Evolutionary conservation across 768 basidiomycete species (phyloP).

Genomic region (Saitozyma sp.): DNA sequence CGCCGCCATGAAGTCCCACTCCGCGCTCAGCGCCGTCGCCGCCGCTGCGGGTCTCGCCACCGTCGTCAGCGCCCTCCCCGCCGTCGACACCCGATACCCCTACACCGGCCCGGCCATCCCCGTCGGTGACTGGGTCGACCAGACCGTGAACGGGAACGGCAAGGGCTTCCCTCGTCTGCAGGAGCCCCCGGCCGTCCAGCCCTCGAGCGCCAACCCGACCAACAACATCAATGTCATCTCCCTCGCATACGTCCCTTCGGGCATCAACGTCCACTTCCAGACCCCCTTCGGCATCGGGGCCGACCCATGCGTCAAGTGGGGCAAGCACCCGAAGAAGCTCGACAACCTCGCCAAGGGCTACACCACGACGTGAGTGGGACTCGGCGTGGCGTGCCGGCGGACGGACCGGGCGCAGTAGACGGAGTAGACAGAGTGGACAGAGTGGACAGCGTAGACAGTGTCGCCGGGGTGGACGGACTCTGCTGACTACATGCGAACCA

Average conservation of each 20-base stretch:
- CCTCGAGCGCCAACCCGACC: slow-evolving; percentile 18
- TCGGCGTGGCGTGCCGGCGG: background rate
- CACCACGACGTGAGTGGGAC: slow-evolving; percentile 12
- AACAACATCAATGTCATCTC: slow-evolving; percentile 34
- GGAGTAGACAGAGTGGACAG: no score
- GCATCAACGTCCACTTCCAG: slow-evolving; percentile 30
- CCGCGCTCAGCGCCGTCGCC: background rate
- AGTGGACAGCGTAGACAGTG: no score
- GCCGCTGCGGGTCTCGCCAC: background rate
- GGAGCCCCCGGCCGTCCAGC: slow-evolving; percentile 21
- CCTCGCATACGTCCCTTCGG: slow-evolving; percentile 17
- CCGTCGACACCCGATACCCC: slow-evolving; percentile 17
- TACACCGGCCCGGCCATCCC: slow-evolving; percentile 26
- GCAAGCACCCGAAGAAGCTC: slow-evolving; percentile 10
- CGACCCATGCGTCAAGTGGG: slow-evolving; percentile 20
- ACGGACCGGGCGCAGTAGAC: no score
- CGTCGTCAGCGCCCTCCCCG: slow-evolving; percentile 1
- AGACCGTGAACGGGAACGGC: slow-evolving; percentile 20
- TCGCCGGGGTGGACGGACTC: no score
- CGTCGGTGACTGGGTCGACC: slow-evolving; percentile 23
- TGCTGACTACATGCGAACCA: slow-evolving; percentile 5
- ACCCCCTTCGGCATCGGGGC: slow-evolving; percentile 26
- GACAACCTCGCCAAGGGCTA: slow-evolving; percentile 8
- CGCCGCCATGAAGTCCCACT: no score
- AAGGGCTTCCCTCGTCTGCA: slow-evolving; percentile 20